Evolutionary conservation across 164 flowering plant genomes (phyloP).

Genomic region (Echeveria elegans): DNA sequence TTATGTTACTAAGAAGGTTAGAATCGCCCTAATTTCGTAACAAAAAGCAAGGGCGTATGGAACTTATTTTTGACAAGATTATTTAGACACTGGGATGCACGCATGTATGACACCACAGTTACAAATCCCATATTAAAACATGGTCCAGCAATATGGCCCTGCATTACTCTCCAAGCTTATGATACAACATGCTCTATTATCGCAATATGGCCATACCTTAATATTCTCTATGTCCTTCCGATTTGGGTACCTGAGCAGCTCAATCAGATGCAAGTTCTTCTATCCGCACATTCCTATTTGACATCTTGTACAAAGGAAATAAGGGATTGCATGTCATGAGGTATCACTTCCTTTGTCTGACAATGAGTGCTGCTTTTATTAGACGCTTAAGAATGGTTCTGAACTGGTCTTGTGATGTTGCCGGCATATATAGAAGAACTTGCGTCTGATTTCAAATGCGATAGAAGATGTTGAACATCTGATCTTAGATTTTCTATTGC

Average conservation of each 20-base stretch:
- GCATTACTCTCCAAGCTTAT: background rate
- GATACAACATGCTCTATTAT: background rate
- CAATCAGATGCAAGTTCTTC: background rate
- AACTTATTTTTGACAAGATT: too few relatives aligned
- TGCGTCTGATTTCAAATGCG: constrained; percentile 70
- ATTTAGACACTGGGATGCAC: background rate
- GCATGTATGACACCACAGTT: background rate
- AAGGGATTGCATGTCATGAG: background rate
- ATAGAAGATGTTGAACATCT: constrained; percentile 83
- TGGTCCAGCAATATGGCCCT: background rate
- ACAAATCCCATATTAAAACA: background rate
- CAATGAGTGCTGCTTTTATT: background rate
- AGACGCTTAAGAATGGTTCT: constrained; percentile 25
- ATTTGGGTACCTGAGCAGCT: background rate
- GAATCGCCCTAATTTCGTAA: too few relatives aligned
- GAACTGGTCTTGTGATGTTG: constrained; percentile 64
- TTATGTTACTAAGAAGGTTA: too few relatives aligned
- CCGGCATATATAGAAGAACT: constrained; percentile 84
- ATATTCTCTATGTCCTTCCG: too few relatives aligned
- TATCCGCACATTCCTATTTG: background rate
- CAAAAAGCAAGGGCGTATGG: too few relatives aligned
- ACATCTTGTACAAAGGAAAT: background rate
- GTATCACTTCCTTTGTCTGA: background rate
- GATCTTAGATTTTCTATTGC: constrained; percentile 65
- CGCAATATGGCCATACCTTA: too few relatives aligned